Evolutionary conservation across 176 grass and related monocot species (phyloP).

Genomic region (Saccharum officinarum): DNA sequence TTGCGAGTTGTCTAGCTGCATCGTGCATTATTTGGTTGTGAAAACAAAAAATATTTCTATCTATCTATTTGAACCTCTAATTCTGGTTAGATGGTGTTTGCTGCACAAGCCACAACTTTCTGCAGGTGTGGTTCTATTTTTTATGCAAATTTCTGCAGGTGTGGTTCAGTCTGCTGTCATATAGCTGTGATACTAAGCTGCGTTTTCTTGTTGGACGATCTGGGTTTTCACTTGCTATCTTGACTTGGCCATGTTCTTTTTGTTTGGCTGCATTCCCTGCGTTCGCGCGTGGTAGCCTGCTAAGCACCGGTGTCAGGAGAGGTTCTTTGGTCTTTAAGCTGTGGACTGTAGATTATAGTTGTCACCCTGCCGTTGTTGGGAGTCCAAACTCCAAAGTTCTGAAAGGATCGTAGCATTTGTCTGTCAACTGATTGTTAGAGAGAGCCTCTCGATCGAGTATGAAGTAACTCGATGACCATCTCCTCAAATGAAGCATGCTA

Average conservation of each 20-base stretch:
- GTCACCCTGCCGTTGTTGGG: neutral
- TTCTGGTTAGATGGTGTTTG: neutral
- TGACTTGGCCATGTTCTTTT: neutral
- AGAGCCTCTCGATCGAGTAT: neutral
- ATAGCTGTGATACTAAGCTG: too few relatives aligned
- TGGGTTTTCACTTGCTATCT: neutral
- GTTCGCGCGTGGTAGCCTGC: neutral
- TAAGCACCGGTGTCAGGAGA: too few relatives aligned
- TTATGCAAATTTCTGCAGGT: too few relatives aligned
- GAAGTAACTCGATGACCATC: too few relatives aligned
- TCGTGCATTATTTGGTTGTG: too few relatives aligned
- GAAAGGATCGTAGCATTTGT: neutral
- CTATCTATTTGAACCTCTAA: neutral
- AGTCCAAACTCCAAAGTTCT: neutral
- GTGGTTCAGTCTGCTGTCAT: too few relatives aligned
- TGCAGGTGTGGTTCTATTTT: too few relatives aligned
- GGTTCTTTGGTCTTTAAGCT: too few relatives aligned
- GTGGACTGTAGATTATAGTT: neutral
- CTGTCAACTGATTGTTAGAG: neutral
- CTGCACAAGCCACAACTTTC: too few relatives aligned
- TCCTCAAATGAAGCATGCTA: too few relatives aligned
- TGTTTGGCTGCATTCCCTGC: neutral
- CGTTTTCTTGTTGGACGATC: neutral
- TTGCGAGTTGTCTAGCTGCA: too few relatives aligned
- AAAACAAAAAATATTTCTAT: too few relatives aligned